Evolutionary conservation across 768 basidiomycete species (phyloP).

Genomic region (Crucibulum laeve): DNA sequence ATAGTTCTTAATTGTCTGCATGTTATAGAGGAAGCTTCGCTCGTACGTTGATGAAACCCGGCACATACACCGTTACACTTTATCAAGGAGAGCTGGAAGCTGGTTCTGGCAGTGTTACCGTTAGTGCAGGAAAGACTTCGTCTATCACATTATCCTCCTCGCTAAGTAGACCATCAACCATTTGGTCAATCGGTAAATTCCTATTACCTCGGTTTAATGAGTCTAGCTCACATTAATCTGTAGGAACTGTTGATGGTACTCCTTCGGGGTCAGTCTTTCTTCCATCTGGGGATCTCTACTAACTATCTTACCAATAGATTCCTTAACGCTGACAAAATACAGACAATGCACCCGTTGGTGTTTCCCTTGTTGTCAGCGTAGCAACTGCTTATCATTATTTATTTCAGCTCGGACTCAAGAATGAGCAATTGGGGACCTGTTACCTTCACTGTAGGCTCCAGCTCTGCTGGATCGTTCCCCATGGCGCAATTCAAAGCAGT

Average conservation of each 20-base stretch:
- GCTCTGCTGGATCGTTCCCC: slow-evolving; percentile 35
- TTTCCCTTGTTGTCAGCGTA: neutral
- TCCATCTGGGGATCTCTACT: neutral
- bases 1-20: neutral
- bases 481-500: slow-evolving; percentile 47
- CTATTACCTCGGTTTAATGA: neutral
- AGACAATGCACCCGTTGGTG: slow-evolving; percentile 44
- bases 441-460: slow-evolving; percentile 39
- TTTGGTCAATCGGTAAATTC: slow-evolving; percentile 39
- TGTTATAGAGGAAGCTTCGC: slow-evolving; percentile 32
- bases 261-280: slow-evolving; percentile 28
- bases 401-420: slow-evolving; percentile 34
- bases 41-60: slow-evolving; percentile 42
- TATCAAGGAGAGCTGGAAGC: slow-evolving; percentile 43
- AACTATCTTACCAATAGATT: slow-evolving; percentile 19
- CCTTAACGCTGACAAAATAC: slow-evolving; percentile 45
- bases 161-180: slow-evolving; percentile 28
- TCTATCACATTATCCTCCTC: slow-evolving; percentile 24
- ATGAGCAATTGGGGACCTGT: slow-evolving; percentile 44
- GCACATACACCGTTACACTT: slow-evolving; percentile 41
- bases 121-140: slow-evolving; percentile 34
- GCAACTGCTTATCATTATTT: neutral
- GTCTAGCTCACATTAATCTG: neutral
- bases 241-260: slow-evolving; percentile 41
- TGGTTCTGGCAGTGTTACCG: slow-evolving; percentile 35